Evolutionary conservation across 1,284 basidiomycete genomes (phyloP), one percentile per base, ranked within the genome.

Genomic region (Golubevia pallescens): DNA sequence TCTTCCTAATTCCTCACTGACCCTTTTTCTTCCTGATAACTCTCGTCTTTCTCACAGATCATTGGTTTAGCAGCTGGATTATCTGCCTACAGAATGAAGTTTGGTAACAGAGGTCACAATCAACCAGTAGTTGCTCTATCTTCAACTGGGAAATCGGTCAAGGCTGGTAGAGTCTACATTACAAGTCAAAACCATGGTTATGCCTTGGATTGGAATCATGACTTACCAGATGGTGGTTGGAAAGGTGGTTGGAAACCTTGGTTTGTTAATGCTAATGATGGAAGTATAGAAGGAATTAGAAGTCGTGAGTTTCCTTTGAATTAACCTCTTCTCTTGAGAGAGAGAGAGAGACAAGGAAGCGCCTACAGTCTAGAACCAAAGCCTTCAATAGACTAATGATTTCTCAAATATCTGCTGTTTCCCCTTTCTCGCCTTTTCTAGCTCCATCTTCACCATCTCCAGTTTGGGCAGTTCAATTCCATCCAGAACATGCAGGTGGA

Each of bases 41-140:
- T 38, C 10, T 38, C 34, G 10, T 10, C 3, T 10, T 10, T 38
- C 34, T 10, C 21, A 4, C 57, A 58, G 86, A 90, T 99, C 76
- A 93, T 99, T 77, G 96, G 97, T 59, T 92, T 99, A 88, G 96
- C 96, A 16, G 95, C 95, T 20, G 97, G 97, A 55, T 87, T 98
- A 69, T 94, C 97, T 80, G 94, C 95, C 5, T 98, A 98, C 86
- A 90, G 95, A 38, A 97, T 97, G 94, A 93, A 91, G 20, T 98
- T 98, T 82, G 95, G 96, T 28, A 98, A 99, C 87, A 92, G 96
- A 78, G 96, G 96, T n/a, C 97, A 99, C 87, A 99, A 99, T 86
- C 96, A 99, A 86, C 96, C 96, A 53, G 96, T 99, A 16, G 89
- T 99, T 42, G 96, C 96, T 23, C 89, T 98, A 62, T 93, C 94